Evolutionary conservation across 2,329 filamentous ascomycete genomes (phyloP), one percentile per base, ranked within the genome.

Genomic region (Aspergillus novoparasiticus): DNA sequence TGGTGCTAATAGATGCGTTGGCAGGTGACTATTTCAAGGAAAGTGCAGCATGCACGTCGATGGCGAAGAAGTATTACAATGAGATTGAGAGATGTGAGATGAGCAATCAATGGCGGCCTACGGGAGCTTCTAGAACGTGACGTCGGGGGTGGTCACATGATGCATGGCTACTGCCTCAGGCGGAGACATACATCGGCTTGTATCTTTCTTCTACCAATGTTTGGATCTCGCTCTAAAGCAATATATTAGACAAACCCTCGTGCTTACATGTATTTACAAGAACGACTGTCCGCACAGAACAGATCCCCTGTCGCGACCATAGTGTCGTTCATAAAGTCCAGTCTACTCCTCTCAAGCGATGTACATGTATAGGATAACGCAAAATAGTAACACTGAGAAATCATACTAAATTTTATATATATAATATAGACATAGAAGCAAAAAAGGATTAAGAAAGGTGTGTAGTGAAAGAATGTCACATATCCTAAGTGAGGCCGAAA

Each of bases 1-100:
- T 94, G 11, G 28, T 60, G 54, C 48, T 59, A 43, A 43, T 1
- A 3, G 19, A 36, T 43, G 12, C 19, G 50, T n/a, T 43, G 39
- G 28, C 4, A 21, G 28, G 1, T 8, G 64, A 1, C 58, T 34
- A 46, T 23, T 61, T 21, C 16, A 32, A 30, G 11, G 46, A 46
- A 45, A 19, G 48, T 14, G 28, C 30, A 30, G n/a, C 28, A 53
- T 63, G 58, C 23, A 41, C 23, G 39, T 53, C 14, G 36, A 50
- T 26, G 32, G 26, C 21, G 30, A 39, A n/a, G 14, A 43, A 30
- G 26, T 23, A 26, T 45, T 51, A 55, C 19, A 43, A 41, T 43
- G 50, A 53, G 41, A n/a, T 46, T 46, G 41, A 57, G 21, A 14
- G 23, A 58, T 4, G 39, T 30, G 28, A 46, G 56, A 58, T 46